Evolutionary conservation across 169 alveolate species (phyloP), one percentile per base, ranked within the genome.

Genomic region (Plasmodium coatneyi): DNA sequence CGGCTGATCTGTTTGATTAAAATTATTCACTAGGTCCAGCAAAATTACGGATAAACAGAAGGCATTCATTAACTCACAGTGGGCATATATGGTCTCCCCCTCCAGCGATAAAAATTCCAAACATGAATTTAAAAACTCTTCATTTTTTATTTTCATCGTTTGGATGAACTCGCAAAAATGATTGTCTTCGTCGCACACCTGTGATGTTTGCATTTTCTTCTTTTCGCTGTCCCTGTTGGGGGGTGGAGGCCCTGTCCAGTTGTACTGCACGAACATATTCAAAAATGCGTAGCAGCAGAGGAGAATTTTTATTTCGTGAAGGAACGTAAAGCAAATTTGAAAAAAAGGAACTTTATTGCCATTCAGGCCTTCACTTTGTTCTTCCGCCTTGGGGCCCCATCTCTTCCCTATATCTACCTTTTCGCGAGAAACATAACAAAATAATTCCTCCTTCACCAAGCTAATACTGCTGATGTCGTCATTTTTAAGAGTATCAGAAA

Each of bases 211-310:
- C 46, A 39, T 12, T 60, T 9, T 83, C 39, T 30, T 12, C 39
- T 28, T 49, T 81, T 70, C 74, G 54, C n/a, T 71, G 41, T 91
- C 28, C 49, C 5, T 46, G 9, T 19, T 71, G 30, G 82, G 36
- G 28, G 92, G 82, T 43, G 95, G 95, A 49, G 60, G 60, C 0
- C 95, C 95, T 5, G 95, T 91, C 92, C 95, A 91, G n/a, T 91
- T 91, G 30, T 82, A 66, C 52, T 91, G 95, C 54, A 81, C 71
- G 82, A 91, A 91, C 34, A 91, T 54, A 72, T 91, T 91, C 78
- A 91, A 81, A 34, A 91, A 80, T 70, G 82, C 71, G 60, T n/a
- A 80, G 19, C 83, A 34, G 56, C 95, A 91, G 43, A 91, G 83
- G 22, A 91, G 78, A 71, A 91, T 70, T 43, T 91, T 80, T 36